phyloP scores from a whole-genome alignment of 2,329 filamentous ascomycete species.

The Xylaria digitata region DNA sequence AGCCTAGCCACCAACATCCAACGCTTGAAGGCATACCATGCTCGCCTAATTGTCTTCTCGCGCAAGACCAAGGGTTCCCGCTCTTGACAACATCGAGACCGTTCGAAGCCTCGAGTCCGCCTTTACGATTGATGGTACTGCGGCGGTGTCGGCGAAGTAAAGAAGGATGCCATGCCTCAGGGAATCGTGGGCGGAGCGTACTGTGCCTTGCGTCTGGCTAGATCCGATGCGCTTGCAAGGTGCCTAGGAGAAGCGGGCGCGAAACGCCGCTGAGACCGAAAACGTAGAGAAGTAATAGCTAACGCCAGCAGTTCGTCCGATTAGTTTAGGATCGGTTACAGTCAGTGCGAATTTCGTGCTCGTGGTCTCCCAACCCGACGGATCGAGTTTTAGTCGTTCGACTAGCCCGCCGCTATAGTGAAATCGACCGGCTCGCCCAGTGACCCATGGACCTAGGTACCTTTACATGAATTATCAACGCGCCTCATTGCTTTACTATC shows the following conservation, averaged over 20 bases:
- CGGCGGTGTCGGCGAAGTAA: not conserved
- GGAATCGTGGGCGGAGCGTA: not conserved
- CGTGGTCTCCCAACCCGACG: not conserved
- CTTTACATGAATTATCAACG: no score
- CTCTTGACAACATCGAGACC: not conserved
- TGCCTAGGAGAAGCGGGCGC: constrained; percentile 1
- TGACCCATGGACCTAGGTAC: no score
- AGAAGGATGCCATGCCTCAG: constrained; percentile 4
- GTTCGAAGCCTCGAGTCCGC: not conserved
- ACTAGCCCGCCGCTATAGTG: not conserved
- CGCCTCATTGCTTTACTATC: no score
- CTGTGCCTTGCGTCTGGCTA: not conserved
- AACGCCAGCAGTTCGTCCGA: not conserved
- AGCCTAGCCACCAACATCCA: not conserved
- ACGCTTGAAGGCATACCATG: not conserved
- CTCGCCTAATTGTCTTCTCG: not conserved
- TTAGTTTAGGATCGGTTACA: not conserved
- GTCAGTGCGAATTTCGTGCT: no score
- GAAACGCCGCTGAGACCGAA: not conserved
- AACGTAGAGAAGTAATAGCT: not conserved
- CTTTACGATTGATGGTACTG: not conserved
- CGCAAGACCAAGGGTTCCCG: not conserved
- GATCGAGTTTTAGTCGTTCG: not conserved
- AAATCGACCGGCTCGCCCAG: no score
- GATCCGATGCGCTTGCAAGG: not conserved